These are phyloP conservation scores for Eucalyptus erythrocorys DNA, from an alignment of 345 rosid genomes.

Conservation along the genomic window DNA sequence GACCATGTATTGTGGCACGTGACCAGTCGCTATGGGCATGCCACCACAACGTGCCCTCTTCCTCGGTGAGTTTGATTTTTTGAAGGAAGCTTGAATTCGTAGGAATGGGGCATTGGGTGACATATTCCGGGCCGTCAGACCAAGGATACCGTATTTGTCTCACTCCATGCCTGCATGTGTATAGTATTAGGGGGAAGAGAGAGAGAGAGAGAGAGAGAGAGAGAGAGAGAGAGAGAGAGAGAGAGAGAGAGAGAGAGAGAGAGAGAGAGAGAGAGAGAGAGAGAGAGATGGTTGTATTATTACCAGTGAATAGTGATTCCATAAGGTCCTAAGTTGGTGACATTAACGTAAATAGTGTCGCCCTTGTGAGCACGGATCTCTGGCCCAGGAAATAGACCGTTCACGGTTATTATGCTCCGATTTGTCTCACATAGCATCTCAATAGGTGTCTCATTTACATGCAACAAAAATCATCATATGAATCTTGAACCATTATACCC, in stretches of 20 bases:
- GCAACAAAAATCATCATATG: neutral
- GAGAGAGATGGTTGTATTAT: neutral
- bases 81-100: neutral
- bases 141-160: neutral
- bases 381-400: neutral
- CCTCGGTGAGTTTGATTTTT: neutral
- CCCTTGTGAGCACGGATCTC: neutral
- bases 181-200: neutral
- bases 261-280: no score
- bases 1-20: neutral
- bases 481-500: neutral
- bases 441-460: neutral
- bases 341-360: neutral
- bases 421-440: neutral
- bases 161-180: neutral
- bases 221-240: no score
- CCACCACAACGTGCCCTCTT: neutral
- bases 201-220: neutral
- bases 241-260: no score
- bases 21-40: accelerated
- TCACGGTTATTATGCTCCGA: neutral
- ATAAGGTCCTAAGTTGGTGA: neutral
- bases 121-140: neutral
- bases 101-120: neutral
- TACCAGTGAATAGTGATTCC: neutral